Evolutionary conservation across 257 asterid species (phyloP).

Genomic region (Dorcoceras hygrometricum): DNA sequence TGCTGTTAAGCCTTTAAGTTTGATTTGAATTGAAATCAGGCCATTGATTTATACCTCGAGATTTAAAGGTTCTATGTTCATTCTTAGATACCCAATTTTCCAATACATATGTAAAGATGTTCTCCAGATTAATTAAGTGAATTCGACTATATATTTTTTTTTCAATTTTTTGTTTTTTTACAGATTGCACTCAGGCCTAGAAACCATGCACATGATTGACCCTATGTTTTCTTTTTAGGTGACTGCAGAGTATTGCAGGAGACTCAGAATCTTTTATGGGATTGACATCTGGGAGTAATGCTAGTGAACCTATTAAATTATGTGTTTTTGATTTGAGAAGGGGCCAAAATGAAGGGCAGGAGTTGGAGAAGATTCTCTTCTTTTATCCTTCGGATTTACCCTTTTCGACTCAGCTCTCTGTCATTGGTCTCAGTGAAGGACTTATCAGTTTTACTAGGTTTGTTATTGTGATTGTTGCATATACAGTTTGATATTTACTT

Average conservation of each 20-base stretch:
- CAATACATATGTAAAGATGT: too few relatives aligned
- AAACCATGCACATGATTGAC: too few relatives aligned
- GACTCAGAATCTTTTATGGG: conserved; percentile 41
- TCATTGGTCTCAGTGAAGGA: conserved; percentile 92
- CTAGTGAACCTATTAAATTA: conserved; percentile 59
- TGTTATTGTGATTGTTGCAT: conserved; percentile 1
- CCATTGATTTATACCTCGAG: too few relatives aligned
- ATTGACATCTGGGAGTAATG: conserved; percentile 50
- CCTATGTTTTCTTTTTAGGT: neutral
- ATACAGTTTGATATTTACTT: conserved; percentile 3
- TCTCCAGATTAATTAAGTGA: too few relatives aligned
- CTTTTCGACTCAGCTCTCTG: conserved; percentile 72
- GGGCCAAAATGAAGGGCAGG: conserved; percentile 97
- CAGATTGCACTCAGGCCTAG: too few relatives aligned
- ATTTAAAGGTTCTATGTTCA: too few relatives aligned
- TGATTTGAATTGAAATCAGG: too few relatives aligned
- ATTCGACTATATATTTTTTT: too few relatives aligned
- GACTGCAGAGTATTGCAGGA: conserved; percentile 22
- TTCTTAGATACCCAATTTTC: too few relatives aligned
- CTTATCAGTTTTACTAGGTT: conserved; percentile 90
- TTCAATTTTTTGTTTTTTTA: too few relatives aligned
- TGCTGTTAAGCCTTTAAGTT: too few relatives aligned
- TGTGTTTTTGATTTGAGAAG: conserved; percentile 94
- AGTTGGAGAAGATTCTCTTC: conserved; percentile 88
- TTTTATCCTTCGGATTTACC: conserved; percentile 86